Evolutionary conservation across 371 early-diverging fungal species (phyloP), one percentile per base, ranked within the genome.

Genomic region (Mortierella sp.): DNA sequence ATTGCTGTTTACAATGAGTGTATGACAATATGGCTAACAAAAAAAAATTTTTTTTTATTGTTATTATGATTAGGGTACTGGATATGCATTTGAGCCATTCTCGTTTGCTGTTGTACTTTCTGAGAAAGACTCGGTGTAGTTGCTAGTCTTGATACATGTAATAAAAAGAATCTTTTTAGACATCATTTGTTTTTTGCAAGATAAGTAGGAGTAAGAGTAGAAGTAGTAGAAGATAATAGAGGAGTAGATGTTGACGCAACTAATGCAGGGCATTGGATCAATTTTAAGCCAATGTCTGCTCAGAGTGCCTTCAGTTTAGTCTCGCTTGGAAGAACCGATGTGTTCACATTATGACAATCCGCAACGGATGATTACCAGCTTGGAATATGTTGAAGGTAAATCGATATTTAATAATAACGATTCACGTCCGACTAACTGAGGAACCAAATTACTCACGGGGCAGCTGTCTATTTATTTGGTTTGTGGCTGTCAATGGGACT

Each of bases 21-120:
- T 45, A 18, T 60, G 16, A 26, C 22, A 30, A 18, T 22, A 14
- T 0, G 20, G 20, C 11, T 14, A 30, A 16, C 32, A 12, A 52
- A 28, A 20, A 60, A 59, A 28, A 58, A 28, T 26, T 24, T 43
- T 24, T 5, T 24, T 24, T 40, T 52, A 35, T 54, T 39, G 39
- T 16, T 26, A 28, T 43, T 63, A 10, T 60, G 4, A 18, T 12
- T 75, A 75, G 61, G 98, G 97, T 35, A 87, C 88, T 3, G 99
- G 99, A 51, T 84, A 85, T 64, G 84, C 89, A 77, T 98, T 97
- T 85, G 89, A 87, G 70, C 98, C 99, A 5, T 95, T 98, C 83
- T 87, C 91, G 24, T 95, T 95, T 74, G 70, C 75, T 11, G 43
- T 22, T 1, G 51, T 77, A 5, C 57, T 77, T 51, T 45, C 62